Evolutionary conservation across 2,329 filamentous ascomycete genomes (phyloP), one percentile per base, ranked within the genome.

Genomic region (Coniochaeta sp.): DNA sequence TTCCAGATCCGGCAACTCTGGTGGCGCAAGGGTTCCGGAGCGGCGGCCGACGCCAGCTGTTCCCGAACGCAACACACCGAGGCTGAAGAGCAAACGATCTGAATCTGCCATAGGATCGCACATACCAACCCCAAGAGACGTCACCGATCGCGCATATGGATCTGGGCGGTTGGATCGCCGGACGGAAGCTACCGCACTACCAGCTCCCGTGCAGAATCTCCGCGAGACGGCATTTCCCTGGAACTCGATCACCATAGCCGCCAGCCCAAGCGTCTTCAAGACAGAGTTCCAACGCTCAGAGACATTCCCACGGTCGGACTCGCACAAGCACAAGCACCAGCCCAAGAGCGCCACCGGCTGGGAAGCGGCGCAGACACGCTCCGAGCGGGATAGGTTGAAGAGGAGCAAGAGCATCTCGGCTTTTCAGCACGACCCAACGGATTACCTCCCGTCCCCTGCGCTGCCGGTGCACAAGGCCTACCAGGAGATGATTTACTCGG

Each of bases 141-240:
- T 74, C 73, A 0, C 69, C 74, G 0, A 75, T 73, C 74, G 1
- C 71, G 73, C 6, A 73, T 75, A 40, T 9, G 38, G 38, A 40
- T 4, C 38, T 3, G 38, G 11, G 38, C 38, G 38, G 16, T 16
- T n/a, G 16, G 38, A 40, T 40, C 38, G 9, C 16, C 38, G 9
- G 38, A 40, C 11, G n/a, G 38, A 40, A 17, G n/a, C 38, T 17
- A n/a, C 38, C 38, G 9, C 2, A 19, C 33, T 28, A 19, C 55
- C 1, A 33, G 31, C 31, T 3, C 17, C 38, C 4, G 38, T 40
- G 6, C 38, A 40, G 38, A 40, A 40, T n/a, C 38, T 40, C 43
- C 43, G 43, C 43, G 43, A 47, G 5, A 22, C 43, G 19, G 43
- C 47, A 24, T 52, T 52, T 24, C 47, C 61, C 1, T 59, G 60